These are phyloP conservation scores for Echites panduratus DNA, from an alignment of 257 asterid genomes.

Conservation along the genomic window DNA sequence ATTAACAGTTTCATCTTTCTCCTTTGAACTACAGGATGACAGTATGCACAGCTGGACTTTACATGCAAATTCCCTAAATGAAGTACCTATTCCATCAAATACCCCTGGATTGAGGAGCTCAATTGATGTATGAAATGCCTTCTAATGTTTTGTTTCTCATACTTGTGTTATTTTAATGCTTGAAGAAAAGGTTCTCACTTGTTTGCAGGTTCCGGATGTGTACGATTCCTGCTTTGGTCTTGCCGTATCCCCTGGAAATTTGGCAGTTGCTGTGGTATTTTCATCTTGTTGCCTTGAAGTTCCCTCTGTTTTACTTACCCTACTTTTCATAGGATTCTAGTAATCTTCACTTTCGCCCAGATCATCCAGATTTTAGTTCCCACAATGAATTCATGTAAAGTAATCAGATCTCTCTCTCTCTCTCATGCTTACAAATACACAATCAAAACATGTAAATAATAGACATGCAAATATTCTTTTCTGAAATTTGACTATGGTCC, in stretches of 20 bases:
- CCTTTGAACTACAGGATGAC: slow-evolving; percentile 49
- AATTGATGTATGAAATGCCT: slow-evolving; percentile 47
- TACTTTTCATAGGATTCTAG: too few species aligned
- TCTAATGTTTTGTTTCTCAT: slow-evolving; percentile 15
- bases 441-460: background rate
- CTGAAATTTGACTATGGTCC: background rate
- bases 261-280: slow-evolving; percentile 81
- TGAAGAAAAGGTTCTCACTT: slow-evolving; percentile 19
- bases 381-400: background rate
- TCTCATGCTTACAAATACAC: background rate
- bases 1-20: background rate
- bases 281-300: slow-evolving; percentile 7
- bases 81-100: slow-evolving; percentile 59
- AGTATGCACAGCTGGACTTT: slow-evolving; percentile 67
- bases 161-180: slow-evolving; percentile 3
- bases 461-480: background rate
- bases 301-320: background rate
- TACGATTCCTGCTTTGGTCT: slow-evolving; percentile 86
- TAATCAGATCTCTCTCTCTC: background rate
- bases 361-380: background rate
- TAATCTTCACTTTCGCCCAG: background rate
- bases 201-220: slow-evolving; percentile 55
- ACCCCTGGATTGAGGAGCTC: slow-evolving; percentile 54
- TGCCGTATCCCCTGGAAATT: slow-evolving; percentile 82
- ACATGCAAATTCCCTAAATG: slow-evolving; percentile 36